These are phyloP conservation scores for Juglanconis juglandina DNA, from an alignment of 2,329 filamentous ascomycete genomes.

Conservation along the genomic window DNA sequence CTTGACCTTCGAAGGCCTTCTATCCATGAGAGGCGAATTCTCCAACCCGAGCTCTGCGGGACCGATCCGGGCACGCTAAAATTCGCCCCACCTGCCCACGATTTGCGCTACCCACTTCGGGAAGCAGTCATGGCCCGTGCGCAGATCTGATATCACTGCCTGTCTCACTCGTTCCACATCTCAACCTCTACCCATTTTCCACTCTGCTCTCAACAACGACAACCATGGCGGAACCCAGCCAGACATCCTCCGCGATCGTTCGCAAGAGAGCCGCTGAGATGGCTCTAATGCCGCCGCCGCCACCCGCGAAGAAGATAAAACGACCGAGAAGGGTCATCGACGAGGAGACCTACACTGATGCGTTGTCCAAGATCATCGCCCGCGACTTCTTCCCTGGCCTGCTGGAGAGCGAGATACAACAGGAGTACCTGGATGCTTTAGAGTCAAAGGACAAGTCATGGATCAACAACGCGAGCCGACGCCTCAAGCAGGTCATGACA, in stretches of 20 bases:
- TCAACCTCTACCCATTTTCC: background rate
- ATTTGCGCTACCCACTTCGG: background rate
- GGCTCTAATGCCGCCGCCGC: conserved; percentile 84
- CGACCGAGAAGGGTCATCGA: conserved; percentile 83
- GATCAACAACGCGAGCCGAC: conserved; percentile 77
- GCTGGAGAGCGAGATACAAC: conserved; percentile 78
- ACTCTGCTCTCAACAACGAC: background rate
- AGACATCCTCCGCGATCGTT: conserved; percentile 56
- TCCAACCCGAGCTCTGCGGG: background rate
- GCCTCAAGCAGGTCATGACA: conserved; percentile 76
- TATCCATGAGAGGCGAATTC: conserved; percentile 8
- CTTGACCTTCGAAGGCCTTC: conserved; percentile 7
- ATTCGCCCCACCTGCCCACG: background rate
- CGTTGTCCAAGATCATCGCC: conserved; percentile 89
- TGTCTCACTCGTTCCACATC: background rate
- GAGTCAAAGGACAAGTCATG: conserved; percentile 81
- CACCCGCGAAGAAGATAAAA: conserved; percentile 83
- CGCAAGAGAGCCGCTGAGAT: conserved; percentile 62
- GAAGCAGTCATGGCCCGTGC: conserved; percentile 5
- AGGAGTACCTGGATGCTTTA: conserved; percentile 87
- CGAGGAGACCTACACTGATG: conserved; percentile 89
- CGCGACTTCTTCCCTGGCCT: conserved; percentile 96
- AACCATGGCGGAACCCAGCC: conserved; percentile 11
- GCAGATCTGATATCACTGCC: background rate
- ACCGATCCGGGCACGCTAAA: background rate